Evolutionary conservation across 2,329 filamentous ascomycete genomes (phyloP).

Genomic region (Tolypocladium ophioglossoides): DNA sequence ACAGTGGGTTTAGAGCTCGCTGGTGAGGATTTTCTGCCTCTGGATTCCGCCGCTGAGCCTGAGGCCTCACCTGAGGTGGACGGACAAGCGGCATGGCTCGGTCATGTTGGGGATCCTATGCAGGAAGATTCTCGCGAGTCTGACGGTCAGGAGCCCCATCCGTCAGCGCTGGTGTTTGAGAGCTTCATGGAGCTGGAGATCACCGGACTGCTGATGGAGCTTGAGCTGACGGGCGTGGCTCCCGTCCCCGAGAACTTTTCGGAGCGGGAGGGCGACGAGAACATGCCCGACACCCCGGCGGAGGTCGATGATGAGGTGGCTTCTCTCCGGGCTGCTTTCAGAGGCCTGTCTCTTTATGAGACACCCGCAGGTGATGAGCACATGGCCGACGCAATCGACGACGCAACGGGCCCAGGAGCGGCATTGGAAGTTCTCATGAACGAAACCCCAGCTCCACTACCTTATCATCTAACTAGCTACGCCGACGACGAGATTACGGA

Average conservation of each 20-base stretch:
- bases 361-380: neutral
- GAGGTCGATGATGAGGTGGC: neutral
- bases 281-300: neutral
- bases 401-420: neutral
- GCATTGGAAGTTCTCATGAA: neutral
- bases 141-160: neutral
- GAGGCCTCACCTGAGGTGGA: neutral
- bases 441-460: neutral
- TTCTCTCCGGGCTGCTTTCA: neutral
- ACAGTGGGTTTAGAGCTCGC: neutral
- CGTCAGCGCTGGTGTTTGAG: conserved; percentile 1
- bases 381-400: neutral
- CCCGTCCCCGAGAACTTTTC: neutral
- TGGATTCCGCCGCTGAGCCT: neutral
- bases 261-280: neutral
- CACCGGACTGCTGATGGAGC: neutral
- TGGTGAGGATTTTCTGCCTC: neutral
- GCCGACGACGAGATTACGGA: neutral
- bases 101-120: neutral
- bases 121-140: neutral
- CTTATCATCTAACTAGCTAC: neutral
- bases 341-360: neutral
- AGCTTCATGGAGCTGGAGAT: neutral
- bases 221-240: neutral
- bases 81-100: neutral